Evolutionary conservation across 2,329 filamentous ascomycete genomes (phyloP), one percentile per base, ranked within the genome.

Genomic region (Trichoderma breve): DNA sequence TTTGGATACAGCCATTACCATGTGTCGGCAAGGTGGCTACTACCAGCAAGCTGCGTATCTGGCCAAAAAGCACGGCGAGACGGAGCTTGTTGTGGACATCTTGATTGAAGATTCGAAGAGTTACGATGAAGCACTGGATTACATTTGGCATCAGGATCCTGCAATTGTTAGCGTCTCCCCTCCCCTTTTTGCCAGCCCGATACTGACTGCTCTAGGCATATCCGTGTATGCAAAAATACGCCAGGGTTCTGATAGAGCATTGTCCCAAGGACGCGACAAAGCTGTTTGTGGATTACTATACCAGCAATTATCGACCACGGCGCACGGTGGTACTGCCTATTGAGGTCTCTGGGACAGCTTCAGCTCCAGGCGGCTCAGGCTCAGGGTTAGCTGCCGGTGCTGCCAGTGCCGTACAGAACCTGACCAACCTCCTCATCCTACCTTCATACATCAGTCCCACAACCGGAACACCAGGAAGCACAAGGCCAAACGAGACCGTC

Each of bases 11-110:
- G 96, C 96, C 15, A 99, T 99, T 74, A 90, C 92, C 2, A 98
- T 99, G 94, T 99, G 96, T 79, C 90, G 97, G 32, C 96, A 99
- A 83, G 96, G 95, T 12, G 95, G 96, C 1, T 99, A 99, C 81
- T 97, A 92, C 77, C 95, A 98, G 73, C 97, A 99, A 84, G 96
- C 96, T 15, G 96, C 95, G 4, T 99, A 97, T 77, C 87, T 99
- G 47, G 96, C 97, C 7, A 93, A 94, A 72, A 95, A 98, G 80
- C 95, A 99, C 78, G 92, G 93, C 6, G 96, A 99, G 80, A 93
- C 94, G 74, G 94, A 97, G 72, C 85, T 98, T 73, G 96, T 99
- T 1, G 93, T 98, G 4, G 95, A 98, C 79, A 97, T 99, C 62
- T 81, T 99, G 66, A 95, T 99, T 65, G 96, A 99, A 79, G 95